A percentile compares a stretch with the other conserved stretches of the same genome.
Conservation (phyloP, 1,284 basidiomycete genomes). For the Fomitopsis betulina region DNA sequence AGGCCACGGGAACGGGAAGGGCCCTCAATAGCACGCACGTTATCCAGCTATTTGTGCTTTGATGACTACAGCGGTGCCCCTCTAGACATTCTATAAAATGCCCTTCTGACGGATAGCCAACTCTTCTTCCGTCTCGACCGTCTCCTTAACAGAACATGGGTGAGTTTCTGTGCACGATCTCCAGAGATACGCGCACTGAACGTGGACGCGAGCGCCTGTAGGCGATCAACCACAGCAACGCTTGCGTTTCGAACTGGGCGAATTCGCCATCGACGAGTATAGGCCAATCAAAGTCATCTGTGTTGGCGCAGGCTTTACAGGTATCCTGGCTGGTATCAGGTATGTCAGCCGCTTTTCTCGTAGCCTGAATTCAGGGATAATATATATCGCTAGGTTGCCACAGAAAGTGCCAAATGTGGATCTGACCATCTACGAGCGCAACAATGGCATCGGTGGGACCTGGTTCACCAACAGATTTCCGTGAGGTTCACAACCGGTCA, state of each 20-base stretch:
- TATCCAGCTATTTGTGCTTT: neutral
- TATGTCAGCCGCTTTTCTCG: slow-evolving; percentile 14
- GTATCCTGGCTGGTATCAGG: slow-evolving; percentile 53
- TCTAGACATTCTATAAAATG: neutral
- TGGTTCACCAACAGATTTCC: slow-evolving; percentile 45
- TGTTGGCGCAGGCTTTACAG: slow-evolving; percentile 51
- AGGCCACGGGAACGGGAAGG: neutral
- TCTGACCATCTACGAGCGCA: slow-evolving; percentile 56
- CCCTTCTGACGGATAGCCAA: neutral
- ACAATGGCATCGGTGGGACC: slow-evolving; percentile 53
- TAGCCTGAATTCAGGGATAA: neutral
- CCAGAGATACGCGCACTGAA: too few relatives aligned
- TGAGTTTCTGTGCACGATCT: too few relatives aligned
- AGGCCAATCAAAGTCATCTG: slow-evolving; percentile 45
- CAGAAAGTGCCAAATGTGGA: slow-evolving; percentile 51
- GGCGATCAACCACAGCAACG: neutral
- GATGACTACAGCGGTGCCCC: neutral
- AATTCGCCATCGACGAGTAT: slow-evolving; percentile 42
- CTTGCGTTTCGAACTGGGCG: slow-evolving; percentile 7
- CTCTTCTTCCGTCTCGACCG: neutral
- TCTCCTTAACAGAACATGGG: neutral
- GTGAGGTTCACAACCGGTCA: neutral
- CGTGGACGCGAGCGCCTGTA: neutral
- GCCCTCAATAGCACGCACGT: too few relatives aligned
- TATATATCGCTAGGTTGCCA: slow-evolving; percentile 35